Evolutionary conservation across 345 rosid genomes (phyloP).

Genomic region (Citrus maxima): DNA sequence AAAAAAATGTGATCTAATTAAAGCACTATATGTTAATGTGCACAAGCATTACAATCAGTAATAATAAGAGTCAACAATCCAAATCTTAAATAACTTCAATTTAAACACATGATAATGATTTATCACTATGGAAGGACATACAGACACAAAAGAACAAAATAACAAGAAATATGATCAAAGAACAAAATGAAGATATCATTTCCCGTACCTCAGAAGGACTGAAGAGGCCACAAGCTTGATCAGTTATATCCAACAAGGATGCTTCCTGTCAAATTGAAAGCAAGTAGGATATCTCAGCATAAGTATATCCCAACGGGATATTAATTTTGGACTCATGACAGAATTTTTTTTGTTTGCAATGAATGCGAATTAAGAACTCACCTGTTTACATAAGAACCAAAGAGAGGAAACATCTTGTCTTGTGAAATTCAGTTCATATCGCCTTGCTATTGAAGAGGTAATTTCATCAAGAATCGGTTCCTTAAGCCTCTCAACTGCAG

Average conservation of each 20-base stretch:
- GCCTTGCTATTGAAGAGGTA: constrained; percentile 54
- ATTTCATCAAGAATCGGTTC: constrained; percentile 82
- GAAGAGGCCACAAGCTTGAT: constrained; percentile 89
- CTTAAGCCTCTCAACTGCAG: constrained; percentile 73
- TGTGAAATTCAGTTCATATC: constrained; percentile 58
- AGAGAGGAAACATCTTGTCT: constrained; percentile 77
- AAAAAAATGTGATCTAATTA: not conserved
- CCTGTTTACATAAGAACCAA: constrained; percentile 98
- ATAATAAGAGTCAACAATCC: not conserved
- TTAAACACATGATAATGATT: not conserved
- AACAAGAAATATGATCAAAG: not conserved
- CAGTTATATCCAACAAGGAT: constrained; percentile 72
- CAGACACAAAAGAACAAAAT: not conserved
- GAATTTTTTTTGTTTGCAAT: not conserved
- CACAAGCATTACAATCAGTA: not conserved
- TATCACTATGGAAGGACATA: not conserved
- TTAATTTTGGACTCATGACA: not conserved
- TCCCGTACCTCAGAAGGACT: constrained; percentile 64
- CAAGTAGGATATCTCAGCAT: not conserved
- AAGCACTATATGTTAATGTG: not conserved
- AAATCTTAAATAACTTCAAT: not conserved
- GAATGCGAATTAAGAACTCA: constrained; percentile 13
- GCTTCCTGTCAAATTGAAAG: constrained; percentile 66
- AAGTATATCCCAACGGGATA: not conserved
- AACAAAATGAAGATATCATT: not conserved